These are phyloP conservation scores for Colletotrichum magnum DNA, from an alignment of 2,329 filamentous ascomycete genomes.

Conservation along the genomic window DNA sequence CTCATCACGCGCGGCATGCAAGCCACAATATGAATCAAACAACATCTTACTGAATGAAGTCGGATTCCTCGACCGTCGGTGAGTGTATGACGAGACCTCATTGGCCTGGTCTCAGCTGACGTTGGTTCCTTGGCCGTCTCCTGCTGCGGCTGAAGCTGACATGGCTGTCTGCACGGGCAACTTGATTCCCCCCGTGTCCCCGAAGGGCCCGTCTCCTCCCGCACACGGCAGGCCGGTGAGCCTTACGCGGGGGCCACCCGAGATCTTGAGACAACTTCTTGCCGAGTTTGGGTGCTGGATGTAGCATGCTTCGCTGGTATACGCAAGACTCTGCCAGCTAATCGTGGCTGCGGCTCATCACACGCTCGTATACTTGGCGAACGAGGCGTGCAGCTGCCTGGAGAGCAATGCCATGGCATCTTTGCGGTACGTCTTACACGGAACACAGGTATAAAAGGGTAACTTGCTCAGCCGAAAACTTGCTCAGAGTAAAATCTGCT, in stretches of 20 bases:
- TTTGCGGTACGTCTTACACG: no score
- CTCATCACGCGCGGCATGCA: not conserved
- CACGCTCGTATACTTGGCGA: not conserved
- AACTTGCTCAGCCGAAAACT: no score
- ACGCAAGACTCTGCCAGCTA: not conserved
- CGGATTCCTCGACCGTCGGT: conserved; percentile 6
- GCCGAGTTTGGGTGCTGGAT: not conserved
- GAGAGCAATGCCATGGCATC: no score
- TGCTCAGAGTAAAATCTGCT: no score
- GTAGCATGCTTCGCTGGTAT: not conserved
- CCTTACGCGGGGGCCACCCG: not conserved
- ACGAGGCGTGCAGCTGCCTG: no score
- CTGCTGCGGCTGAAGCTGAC: conserved; percentile 27
- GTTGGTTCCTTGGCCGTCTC: not conserved
- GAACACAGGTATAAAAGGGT: no score
- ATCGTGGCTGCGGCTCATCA: not conserved
- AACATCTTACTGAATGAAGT: conserved; percentile 2
- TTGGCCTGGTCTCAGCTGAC: conserved; percentile 11
- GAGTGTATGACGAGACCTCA: not conserved
- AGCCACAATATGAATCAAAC: conserved; percentile 18
- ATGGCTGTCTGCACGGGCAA: conserved; percentile 15
- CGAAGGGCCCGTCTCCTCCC: not conserved
- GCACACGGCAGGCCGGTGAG: conserved; percentile 11
- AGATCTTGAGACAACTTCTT: conserved; percentile 10
- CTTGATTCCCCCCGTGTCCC: not conserved